Evolutionary conservation across 2,329 filamentous ascomycete genomes (phyloP), one percentile per base, ranked within the genome.

Genomic region (Aspergillus bombycis): DNA sequence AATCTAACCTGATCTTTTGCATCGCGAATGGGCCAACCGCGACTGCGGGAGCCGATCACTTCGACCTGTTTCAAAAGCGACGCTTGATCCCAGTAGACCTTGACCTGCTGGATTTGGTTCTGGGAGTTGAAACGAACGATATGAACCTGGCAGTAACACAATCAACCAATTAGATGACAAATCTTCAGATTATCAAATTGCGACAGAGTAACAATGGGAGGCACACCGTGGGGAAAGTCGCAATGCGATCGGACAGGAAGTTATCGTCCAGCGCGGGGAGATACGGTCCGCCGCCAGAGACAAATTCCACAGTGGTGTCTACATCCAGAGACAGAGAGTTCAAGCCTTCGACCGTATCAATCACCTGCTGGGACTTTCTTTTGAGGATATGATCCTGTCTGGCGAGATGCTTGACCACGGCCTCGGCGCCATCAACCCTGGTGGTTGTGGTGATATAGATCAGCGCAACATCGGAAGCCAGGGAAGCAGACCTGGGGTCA

Each of bases 1-100:
- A 97, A 82, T 72, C 88, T 89, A 70, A 90, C 85, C 81, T 98
- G 94, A 60, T 97, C 93, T 72, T 88, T 88, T 75, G 90, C 91
- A 75, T 97, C 93, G 70, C 89, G 88, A 75, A 99, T 96, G 60
- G 95, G 95, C 95, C 95, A 99, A 80, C 95, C 96, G 77, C 91
- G 91, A 62, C 92, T 92, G 60, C 91, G 90, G 75, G 89, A 90
- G 72, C 95, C 94, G 78, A 99, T 98, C 62, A 97, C 89, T 66
- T 97, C 94, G 67, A 97, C 86, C 78, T 96, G 91, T 82, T 95
- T 98, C 69, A 99, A 86, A 46, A 99, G 86, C 60, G 93, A 91
- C 65, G 89, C 94, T 79, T 99, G 95, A 77, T 99, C 95, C 95
- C 95, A 99, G 77, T 91, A 92, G 70, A 94, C 88, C 70, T 94